Conservation (phyloP, 768 basidiomycete genomes). For the Trametes elegans region DNA sequence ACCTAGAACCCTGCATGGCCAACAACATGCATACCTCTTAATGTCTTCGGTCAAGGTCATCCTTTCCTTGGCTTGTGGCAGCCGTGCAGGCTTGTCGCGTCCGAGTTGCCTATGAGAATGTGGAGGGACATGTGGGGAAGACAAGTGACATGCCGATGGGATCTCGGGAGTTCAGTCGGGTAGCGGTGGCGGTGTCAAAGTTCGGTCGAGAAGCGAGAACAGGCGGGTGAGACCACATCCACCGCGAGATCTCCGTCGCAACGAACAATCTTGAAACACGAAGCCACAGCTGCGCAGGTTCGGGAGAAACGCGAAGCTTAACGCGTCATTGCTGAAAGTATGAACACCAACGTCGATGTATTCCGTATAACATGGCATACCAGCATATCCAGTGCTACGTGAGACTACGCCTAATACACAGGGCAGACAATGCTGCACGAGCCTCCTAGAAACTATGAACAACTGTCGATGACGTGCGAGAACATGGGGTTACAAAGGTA, state of each 20-base stretch:
- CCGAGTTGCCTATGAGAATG: neutral
- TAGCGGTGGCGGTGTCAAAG: constrained; percentile 6
- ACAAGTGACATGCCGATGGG: neutral
- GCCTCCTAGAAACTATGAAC: neutral
- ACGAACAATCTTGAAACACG: constrained; percentile 11
- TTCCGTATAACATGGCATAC: constrained; percentile 1
- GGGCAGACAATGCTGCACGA: neutral
- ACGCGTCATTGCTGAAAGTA: neutral
- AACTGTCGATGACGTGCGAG: neutral
- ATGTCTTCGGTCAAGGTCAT: too few species aligned
- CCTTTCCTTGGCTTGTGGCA: too few species aligned
- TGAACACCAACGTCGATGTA: neutral
- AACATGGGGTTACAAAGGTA: neutral
- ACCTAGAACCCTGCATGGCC: too few species aligned
- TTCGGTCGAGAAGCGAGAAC: constrained; percentile 2
- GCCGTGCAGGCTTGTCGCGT: too few species aligned
- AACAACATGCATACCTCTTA: too few species aligned
- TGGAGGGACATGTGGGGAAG: neutral
- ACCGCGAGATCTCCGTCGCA: constrained; percentile 9
- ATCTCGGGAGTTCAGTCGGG: constrained; percentile 5
- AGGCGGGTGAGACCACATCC: constrained; percentile 6
- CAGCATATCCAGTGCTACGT: neutral
- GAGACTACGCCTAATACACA: neutral
- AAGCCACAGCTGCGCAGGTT: neutral
- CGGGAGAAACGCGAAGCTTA: too few species aligned